Evolutionary conservation across 2,329 filamentous ascomycete species (phyloP), one percentile per base, ranked within the genome.

Genomic region (Cordyceps cicadae): DNA sequence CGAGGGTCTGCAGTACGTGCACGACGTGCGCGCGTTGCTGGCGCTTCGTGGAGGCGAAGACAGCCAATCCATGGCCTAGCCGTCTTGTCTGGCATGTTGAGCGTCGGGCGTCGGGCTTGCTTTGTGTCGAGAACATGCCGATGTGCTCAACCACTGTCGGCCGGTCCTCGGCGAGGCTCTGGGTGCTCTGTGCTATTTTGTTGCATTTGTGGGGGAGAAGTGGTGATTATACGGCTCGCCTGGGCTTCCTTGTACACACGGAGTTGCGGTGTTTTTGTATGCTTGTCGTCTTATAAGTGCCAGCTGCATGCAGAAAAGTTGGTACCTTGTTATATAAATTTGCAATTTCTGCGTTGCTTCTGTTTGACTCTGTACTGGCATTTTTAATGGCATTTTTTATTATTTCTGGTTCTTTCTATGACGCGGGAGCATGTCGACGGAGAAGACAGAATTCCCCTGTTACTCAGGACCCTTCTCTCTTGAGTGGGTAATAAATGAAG

Each of bases 1-100:
- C 50, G 94, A 99, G 76, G 94, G 91, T 19, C 77, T 99, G 70
- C 94, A 97, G 77, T 96, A 97, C 75, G 92, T 94, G 66, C 96
- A 93, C 57, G 94, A 99, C 75, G 93, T 99, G 62, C 84, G 94
- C 68, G 92, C 94, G 54, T 79, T 97, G 64, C 80, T 99, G 70
- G 92, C 92, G 61, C 79, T 99, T 67, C 85, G 93, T 68, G 88
- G 92, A 67, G 94, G 94, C 32, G 92, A 97, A 71, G 84, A 87
- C 67, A 85, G 85, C 63, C 84, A 85, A 71, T 81, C 81, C 64
- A 80, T 80, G 76, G 78, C 45, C 26, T 61, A 61, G 59, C 29
- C 34, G 26, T 32, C 41, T 24, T 24, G 21, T 46, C 12, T 59
- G 49, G 53, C 26, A 14, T 17, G 37, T 34, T 17, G 26, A 45